Evolutionary conservation across 495 filamentous ascomycete genomes (phyloP).

Genomic region (Parachaetomium inaequale): DNA sequence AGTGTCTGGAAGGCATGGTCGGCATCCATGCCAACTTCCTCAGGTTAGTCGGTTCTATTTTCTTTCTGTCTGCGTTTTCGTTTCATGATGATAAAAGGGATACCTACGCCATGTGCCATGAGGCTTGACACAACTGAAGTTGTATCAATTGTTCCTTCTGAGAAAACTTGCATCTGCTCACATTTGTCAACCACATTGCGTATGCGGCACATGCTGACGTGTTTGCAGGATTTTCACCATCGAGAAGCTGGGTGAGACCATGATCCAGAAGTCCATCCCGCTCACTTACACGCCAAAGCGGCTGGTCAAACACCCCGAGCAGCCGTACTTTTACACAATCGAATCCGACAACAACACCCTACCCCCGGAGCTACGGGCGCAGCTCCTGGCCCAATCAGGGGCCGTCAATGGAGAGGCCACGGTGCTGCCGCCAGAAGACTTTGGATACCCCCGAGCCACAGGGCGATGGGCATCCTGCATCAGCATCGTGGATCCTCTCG

Average conservation of each 20-base stretch:
- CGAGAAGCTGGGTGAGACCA: conserved; percentile 78
- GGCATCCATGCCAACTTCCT: conserved; percentile 89
- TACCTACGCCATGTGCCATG: conserved; percentile 46
- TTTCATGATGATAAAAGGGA: conserved; percentile 67
- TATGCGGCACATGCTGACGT: conserved; percentile 23
- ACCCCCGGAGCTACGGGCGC: conserved; percentile 64
- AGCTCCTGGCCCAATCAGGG: conserved; percentile 62
- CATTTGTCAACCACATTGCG: conserved; percentile 1
- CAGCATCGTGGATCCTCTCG: conserved; percentile 78
- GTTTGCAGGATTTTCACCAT: conserved; percentile 77
- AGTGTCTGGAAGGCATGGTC: conserved; percentile 91
- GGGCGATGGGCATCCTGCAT: conserved; percentile 96
- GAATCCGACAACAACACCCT: conserved; percentile 90
- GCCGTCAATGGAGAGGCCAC: conserved; percentile 66
- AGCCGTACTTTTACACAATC: conserved; percentile 86
- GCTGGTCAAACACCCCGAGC: conserved; percentile 82
- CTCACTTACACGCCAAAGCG: conserved; percentile 87
- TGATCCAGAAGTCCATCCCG: conserved; percentile 82
- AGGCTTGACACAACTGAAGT: conserved; percentile 39
- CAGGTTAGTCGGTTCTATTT: conserved; percentile 57
- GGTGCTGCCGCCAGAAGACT: conserved; percentile 72
- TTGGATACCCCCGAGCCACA: conserved; percentile 78
- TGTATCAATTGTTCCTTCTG: conserved; percentile 57
- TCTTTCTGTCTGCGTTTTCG: conserved; percentile 20
- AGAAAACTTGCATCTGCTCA: conserved; percentile 30